These are phyloP conservation scores for Geranium brycei DNA, from an alignment of 345 rosid genomes.

Conservation along the genomic window DNA sequence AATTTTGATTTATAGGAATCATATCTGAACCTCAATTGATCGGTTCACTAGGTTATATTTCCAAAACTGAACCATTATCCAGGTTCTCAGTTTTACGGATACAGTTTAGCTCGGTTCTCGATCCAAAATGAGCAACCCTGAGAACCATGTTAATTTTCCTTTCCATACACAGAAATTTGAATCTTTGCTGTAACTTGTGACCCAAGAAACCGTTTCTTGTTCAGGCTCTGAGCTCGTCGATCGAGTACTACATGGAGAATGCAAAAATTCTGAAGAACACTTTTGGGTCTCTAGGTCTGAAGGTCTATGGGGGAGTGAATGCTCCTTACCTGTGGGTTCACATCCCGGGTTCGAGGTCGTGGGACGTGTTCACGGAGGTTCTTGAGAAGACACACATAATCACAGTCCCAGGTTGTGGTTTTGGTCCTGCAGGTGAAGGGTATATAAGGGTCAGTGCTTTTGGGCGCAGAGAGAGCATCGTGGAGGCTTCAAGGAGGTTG, in stretches of 20 bases:
- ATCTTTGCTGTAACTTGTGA: too few relatives aligned
- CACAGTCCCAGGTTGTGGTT: conserved; percentile 91
- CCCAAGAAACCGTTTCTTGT: too few relatives aligned
- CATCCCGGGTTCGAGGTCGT: conserved; percentile 89
- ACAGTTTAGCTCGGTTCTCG: too few relatives aligned
- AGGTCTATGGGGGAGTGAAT: conserved; percentile 72
- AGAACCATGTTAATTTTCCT: too few relatives aligned
- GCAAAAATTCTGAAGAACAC: conserved; percentile 65
- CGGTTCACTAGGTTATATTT: too few relatives aligned
- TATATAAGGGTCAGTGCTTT: conserved; percentile 85
- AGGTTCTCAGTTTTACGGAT: too few relatives aligned
- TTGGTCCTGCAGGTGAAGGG: conserved; percentile 96
- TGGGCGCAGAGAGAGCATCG: conserved; percentile 70
- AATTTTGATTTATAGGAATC: too few relatives aligned
- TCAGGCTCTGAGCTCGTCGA: conserved; percentile 5
- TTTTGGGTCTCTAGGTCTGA: conserved; percentile 70
- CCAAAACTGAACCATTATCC: too few relatives aligned
- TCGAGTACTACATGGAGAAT: conserved; percentile 90
- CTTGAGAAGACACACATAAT: conserved; percentile 86
- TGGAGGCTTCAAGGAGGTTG: conserved; percentile 90
- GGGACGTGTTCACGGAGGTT: conserved; percentile 90
- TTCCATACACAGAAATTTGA: too few relatives aligned
- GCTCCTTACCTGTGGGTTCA: conserved; percentile 97
- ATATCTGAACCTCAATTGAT: too few relatives aligned
- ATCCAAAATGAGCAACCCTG: too few relatives aligned